Percentiles rank a stretch among this genome's conserved stretches.
Evolutionary conservation across 2,329 filamentous ascomycete species (phyloP).

Genomic region (Sporothrix luriei): DNA sequence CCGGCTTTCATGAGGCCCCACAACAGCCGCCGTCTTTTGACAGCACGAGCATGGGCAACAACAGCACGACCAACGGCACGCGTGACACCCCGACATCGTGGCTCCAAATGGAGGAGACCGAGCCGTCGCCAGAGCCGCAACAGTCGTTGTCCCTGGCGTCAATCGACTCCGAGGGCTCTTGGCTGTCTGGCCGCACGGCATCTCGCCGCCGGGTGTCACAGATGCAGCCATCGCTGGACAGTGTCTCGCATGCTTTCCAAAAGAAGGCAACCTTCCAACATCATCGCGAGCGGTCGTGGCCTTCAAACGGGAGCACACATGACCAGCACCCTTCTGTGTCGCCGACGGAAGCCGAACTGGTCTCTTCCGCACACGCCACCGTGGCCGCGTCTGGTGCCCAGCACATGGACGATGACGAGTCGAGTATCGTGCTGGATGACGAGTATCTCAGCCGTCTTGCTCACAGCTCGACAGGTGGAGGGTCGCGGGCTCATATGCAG

Average conservation of each 20-base stretch:
- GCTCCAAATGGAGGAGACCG: constrained; percentile 44
- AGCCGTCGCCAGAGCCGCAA: constrained; percentile 61
- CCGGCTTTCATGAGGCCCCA: constrained; percentile 39
- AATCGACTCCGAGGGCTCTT: constrained; percentile 93
- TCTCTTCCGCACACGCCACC: not conserved
- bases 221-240: constrained; percentile 56
- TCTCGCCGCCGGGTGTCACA: constrained; percentile 48
- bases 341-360: constrained; percentile 33
- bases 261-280: constrained; percentile 47
- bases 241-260: constrained; percentile 48
- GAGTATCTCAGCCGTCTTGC: constrained; percentile 68
- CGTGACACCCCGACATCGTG: constrained; percentile 51
- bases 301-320: constrained; percentile 52
- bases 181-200: constrained; percentile 75
- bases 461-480: constrained; percentile 37
- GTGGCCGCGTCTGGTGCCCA: not conserved
- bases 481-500: constrained; percentile 39
- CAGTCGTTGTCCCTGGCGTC: constrained; percentile 88
- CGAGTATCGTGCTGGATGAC: constrained; percentile 61
- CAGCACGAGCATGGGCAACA: constrained; percentile 28
- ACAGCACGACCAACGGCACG: constrained; percentile 42
- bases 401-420: constrained; percentile 66
- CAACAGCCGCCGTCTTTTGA: constrained; percentile 23
- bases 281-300: constrained; percentile 49
- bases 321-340: constrained; percentile 45